Evolutionary conservation across 148 eudicot species (phyloP).

Genomic region (Nepenthes mirabilis): DNA sequence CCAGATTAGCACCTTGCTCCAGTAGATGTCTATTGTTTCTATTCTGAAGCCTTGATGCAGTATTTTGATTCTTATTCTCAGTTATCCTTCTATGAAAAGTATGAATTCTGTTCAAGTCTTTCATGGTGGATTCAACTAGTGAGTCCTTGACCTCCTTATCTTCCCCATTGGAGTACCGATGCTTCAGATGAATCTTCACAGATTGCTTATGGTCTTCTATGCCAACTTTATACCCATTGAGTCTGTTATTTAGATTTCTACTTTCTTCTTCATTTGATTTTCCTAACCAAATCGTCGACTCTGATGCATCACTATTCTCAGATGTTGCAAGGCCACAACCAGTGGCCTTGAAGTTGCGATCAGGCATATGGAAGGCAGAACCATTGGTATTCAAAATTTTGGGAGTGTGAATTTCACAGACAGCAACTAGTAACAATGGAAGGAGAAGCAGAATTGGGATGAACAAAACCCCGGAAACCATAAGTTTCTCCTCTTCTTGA

Average conservation of each 20-base stretch:
- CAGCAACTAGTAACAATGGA: constrained; percentile 4
- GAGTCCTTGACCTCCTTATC: constrained; percentile 15
- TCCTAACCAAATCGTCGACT: too few species aligned
- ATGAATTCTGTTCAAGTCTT: constrained; percentile 59
- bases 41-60: constrained; percentile 21
- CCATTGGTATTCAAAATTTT: constrained; percentile 12
- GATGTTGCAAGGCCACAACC: neutral
- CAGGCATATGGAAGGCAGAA: constrained; percentile 31
- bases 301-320: neutral
- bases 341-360: constrained; percentile 24
- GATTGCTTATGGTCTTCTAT: constrained; percentile 4
- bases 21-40: constrained; percentile 16
- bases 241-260: neutral
- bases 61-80: constrained; percentile 55
- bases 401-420: neutral
- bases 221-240: constrained; percentile 1
- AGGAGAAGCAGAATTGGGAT: constrained; percentile 4
- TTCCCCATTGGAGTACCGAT: constrained; percentile 13
- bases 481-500: constrained; percentile 5
- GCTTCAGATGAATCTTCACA: constrained; percentile 56
- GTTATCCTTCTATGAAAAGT: constrained; percentile 43
- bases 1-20: constrained; percentile 4
- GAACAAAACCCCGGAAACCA: constrained; percentile 7
- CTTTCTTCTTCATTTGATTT: neutral
- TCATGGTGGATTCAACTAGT: constrained; percentile 32